Evolutionary conservation across 805 yeast genomes (phyloP).

Genomic region (Candida saitoana): DNA sequence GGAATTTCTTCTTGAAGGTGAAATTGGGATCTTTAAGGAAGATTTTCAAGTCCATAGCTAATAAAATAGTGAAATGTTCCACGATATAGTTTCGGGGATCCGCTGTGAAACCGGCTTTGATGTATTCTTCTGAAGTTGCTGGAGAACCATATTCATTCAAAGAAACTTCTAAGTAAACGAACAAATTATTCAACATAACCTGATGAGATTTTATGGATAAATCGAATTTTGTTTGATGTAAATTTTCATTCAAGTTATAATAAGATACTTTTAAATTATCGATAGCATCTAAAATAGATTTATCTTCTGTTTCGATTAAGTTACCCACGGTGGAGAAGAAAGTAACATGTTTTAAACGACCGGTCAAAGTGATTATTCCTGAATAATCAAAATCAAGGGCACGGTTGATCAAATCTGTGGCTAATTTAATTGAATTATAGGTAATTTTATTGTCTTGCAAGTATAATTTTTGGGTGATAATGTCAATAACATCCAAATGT

Average conservation of each 20-base stretch:
- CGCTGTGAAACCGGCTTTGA: constrained; percentile 44
- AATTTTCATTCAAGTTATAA: constrained; percentile 32
- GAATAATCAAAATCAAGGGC: constrained; percentile 40
- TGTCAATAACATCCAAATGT: constrained; percentile 38
- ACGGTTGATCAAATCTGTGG: constrained; percentile 41
- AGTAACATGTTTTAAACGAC: constrained; percentile 44
- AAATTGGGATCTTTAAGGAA: constrained; percentile 56
- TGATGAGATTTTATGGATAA: constrained; percentile 37
- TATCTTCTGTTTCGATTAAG: constrained; percentile 37
- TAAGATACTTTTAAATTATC: constrained; percentile 29
- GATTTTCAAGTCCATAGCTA: constrained; percentile 50
- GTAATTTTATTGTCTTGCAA: constrained; percentile 43
- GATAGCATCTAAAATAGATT: constrained; percentile 26
- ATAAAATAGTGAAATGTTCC: constrained; percentile 44
- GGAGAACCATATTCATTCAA: constrained; percentile 41
- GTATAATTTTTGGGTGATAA: constrained; percentile 39
- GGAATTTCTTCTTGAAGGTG: constrained; percentile 57
- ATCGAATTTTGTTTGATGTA: constrained; percentile 33
- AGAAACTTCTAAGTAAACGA: constrained; percentile 35
- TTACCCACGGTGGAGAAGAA: constrained; percentile 43
- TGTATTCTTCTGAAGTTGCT: constrained; percentile 41
- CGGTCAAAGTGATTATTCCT: constrained; percentile 41
- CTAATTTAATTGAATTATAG: constrained; percentile 41
- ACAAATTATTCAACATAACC: constrained; percentile 36
- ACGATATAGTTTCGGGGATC: constrained; percentile 41